Evolutionary conservation across 352 stramenopile species (phyloP).

Genomic region (Globisporangium apiculatum): DNA sequence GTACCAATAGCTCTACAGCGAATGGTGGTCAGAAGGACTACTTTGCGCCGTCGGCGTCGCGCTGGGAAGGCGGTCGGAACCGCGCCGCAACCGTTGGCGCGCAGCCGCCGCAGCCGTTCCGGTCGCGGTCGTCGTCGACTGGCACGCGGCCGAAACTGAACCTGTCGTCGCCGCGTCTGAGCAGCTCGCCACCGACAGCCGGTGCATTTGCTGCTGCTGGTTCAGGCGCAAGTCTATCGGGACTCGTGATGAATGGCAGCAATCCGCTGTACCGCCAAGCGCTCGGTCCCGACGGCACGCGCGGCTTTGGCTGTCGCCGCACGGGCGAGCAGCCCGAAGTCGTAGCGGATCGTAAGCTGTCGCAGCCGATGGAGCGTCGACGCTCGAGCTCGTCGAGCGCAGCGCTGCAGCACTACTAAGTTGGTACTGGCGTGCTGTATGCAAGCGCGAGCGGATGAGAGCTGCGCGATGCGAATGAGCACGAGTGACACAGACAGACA

Average conservation of each 20-base stretch:
- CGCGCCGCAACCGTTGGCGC: conserved; percentile 42
- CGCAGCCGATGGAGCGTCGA: conserved; percentile 45
- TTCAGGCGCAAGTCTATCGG: conserved; percentile 22
- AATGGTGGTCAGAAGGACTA: conserved; percentile 49
- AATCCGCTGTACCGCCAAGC: conserved; percentile 71
- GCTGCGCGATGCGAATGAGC: no score
- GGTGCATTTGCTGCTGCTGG: conserved; percentile 8
- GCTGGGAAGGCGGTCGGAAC: conserved; percentile 47
- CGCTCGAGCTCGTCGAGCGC: conserved; percentile 66
- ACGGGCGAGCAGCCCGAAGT: conserved; percentile 49
- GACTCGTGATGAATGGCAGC: conserved; percentile 31
- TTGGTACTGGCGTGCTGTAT: no score
- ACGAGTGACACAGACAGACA: neutral
- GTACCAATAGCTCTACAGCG: conserved; percentile 4
- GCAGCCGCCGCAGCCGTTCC: conserved; percentile 35
- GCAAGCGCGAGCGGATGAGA: neutral
- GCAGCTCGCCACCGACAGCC: conserved; percentile 32
- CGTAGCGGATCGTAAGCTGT: conserved; percentile 48
- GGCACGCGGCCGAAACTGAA: conserved; percentile 54
- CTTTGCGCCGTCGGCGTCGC: conserved; percentile 39
- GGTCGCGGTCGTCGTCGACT: conserved; percentile 48
- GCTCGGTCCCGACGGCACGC: conserved; percentile 70
- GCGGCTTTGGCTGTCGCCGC: conserved; percentile 72
- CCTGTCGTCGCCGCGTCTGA: conserved; percentile 51
- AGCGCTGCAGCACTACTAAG: conserved; percentile 15